A percentile compares a stretch with the other conserved stretches of the same genome.
Evolutionary conservation across 257 asterid species (phyloP).

Genomic region (Nicotiana obtusifolia): DNA sequence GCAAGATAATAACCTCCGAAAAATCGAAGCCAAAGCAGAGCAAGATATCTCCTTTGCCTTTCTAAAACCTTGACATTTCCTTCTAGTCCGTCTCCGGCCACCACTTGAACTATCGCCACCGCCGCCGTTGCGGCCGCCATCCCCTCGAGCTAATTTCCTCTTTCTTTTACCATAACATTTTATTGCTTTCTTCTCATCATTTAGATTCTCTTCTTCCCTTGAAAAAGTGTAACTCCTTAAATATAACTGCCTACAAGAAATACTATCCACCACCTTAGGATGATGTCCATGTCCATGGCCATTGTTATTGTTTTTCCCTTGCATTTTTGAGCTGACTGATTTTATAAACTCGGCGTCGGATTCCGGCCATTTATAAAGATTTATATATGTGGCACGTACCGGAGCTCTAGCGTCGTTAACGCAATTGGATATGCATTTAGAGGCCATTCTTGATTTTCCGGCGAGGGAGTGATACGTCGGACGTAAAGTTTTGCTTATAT

Average conservation of each 20-base stretch:
- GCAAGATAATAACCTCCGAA: conserved; percentile 71
- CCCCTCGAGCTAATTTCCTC: background rate
- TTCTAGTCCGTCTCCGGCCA: conserved; percentile 12
- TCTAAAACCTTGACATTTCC: conserved; percentile 26
- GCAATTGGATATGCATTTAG: conserved; percentile 50
- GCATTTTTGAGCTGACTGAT: conserved; percentile 39
- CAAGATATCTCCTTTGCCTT: conserved; percentile 38
- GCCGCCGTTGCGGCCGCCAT: background rate
- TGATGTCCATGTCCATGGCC: conserved; percentile 16
- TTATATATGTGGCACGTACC: conserved; percentile 55
- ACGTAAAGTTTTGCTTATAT: background rate
- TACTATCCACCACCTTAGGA: conserved; percentile 67
- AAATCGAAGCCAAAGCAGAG: conserved; percentile 45
- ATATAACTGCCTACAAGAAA: conserved; percentile 77
- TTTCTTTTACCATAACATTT: conserved; percentile 33
- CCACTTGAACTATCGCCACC: background rate
- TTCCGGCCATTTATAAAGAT: conserved; percentile 86
- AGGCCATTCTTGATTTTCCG: conserved; percentile 18
- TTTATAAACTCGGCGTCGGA: conserved; percentile 74
- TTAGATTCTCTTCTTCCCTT: conserved; percentile 42
- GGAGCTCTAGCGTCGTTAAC: conserved; percentile 46
- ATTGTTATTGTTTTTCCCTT: conserved; percentile 2
- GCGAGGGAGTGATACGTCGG: background rate
- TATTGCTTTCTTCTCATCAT: conserved; percentile 22
- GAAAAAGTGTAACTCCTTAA: conserved; percentile 88